Base-by-base conservation (phyloP, 176 grass and related monocot species). In the Aegilops tauschii region DNA sequence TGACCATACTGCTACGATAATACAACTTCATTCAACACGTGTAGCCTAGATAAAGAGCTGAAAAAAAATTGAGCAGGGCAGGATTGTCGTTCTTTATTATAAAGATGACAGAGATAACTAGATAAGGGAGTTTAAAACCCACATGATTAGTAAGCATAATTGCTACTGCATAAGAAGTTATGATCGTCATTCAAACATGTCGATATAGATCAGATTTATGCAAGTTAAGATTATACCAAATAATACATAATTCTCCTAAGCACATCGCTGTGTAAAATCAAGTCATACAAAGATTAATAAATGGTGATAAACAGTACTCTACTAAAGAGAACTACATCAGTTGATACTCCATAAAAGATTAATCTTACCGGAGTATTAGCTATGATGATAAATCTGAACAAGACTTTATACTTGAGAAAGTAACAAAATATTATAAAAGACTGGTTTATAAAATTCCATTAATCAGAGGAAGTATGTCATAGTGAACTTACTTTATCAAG, bases 401-500 rank as follows among this genome's bases (percentile, higher is more conserved):
- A 37, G 36, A 37, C 9, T 83, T 58, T 28, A 65, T 37, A 84
- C 30, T 31, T 65, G 25, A 56, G 2, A 31, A 31, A 3, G 31
- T 31, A 31, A 31, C 3, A 25, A 25, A 25, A 25, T 31, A 3
- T 31, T 64, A 69, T 11, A 69, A 69, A n/a, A 20, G 8, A 17
- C 63, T 32, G 66, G 1, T 77, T 30, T 3, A 31, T 61, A 31
- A 31, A 31, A 54, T 73, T 0, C 25, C 30, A 23, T 3, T 84
- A 28, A 86, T 13, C 62, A 62, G 9, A 52, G 39, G 18, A 70
- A 9, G 32, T 56, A 50, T 52, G n/a, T 39, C 8, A 47, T 52
- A 80, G 9, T 14, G 37, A 36, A 3, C 18, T 91, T 93, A 95
- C 91, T 95, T 95, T 91, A 95, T 95, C 82, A 95, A 29, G 12